Conservation (phyloP, 1,284 basidiomycete species). For the Boletus sp. region DNA sequence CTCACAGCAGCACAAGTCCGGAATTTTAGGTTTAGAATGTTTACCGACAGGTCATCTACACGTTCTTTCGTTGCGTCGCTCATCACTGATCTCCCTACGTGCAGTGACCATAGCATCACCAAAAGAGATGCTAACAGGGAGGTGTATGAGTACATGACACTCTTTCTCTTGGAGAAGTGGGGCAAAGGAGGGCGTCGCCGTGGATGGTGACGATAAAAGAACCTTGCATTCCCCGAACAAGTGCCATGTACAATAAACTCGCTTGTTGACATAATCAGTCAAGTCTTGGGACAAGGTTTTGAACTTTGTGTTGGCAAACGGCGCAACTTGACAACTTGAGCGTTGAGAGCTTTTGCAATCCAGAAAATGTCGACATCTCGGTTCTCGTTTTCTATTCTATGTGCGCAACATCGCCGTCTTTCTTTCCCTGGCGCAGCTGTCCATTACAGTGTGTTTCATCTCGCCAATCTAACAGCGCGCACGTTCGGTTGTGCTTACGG, state of each 20-base stretch:
- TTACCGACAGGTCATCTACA: slow-evolving; percentile 79
- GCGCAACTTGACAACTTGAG: too few species aligned
- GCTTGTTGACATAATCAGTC: slow-evolving; percentile 7
- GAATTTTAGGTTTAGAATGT: slow-evolving; percentile 89
- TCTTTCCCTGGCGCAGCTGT: too few species aligned
- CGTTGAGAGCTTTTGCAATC: too few species aligned
- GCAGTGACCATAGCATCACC: slow-evolving; percentile 74
- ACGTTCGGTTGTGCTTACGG: slow-evolving; percentile 1
- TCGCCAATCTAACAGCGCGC: background rate
- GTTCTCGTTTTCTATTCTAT: background rate
- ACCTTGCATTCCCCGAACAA: background rate
- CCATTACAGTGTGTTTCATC: slow-evolving; percentile 2
- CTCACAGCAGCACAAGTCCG: slow-evolving; percentile 75
- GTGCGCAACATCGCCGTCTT: background rate
- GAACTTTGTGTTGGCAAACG: too few species aligned
- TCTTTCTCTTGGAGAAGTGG: slow-evolving; percentile 87
- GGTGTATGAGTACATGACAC: slow-evolving; percentile 82
- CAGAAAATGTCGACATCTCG: background rate
- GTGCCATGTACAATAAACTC: slow-evolving; percentile 6
- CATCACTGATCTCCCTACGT: slow-evolving; percentile 7
- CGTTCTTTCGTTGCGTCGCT: slow-evolving; percentile 5
- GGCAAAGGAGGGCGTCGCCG: slow-evolving; percentile 72
- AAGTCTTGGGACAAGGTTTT: too few species aligned
- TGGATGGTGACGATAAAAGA: slow-evolving; percentile 41
- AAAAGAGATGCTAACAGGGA: slow-evolving; percentile 78